These are phyloP conservation scores for Suhomyces choctaworum DNA, from an alignment of 1,139 yeast genomes.

Conservation along the genomic window DNA sequence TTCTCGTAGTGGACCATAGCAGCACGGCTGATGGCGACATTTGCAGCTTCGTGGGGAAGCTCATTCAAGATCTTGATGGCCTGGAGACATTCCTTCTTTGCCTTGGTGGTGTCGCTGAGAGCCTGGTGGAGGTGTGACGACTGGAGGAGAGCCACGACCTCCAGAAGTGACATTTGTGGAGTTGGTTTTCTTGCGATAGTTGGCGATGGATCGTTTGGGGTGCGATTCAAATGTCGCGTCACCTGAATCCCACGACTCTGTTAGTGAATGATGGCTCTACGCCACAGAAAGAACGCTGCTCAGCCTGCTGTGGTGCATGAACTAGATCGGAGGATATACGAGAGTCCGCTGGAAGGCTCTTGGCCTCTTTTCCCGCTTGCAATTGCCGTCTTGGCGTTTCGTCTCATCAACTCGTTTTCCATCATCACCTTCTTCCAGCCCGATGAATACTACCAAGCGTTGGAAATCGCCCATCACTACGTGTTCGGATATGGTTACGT, in stretches of 20 bases:
- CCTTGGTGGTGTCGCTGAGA: slow-evolving; percentile 17
- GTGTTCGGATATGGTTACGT: slow-evolving; percentile 79
- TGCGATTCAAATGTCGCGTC: too few species aligned
- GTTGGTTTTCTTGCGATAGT: background rate
- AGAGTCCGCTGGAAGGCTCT: too few species aligned
- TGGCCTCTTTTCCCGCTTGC: background rate
- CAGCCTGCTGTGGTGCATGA: too few species aligned
- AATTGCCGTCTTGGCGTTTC: slow-evolving; percentile 17
- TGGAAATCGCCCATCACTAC: slow-evolving; percentile 84
- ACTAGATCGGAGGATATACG: too few species aligned
- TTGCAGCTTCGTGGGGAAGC: slow-evolving; percentile 16
- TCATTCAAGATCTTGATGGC: slow-evolving; percentile 30
- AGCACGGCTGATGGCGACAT: slow-evolving; percentile 3
- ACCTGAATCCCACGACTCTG: too few species aligned
- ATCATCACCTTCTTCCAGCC: slow-evolving; percentile 86
- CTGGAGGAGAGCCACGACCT: slow-evolving; percentile 17
- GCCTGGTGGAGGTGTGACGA: slow-evolving; percentile 18
- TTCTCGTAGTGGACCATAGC: slow-evolving; percentile 26
- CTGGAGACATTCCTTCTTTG: slow-evolving; percentile 24
- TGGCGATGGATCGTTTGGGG: too few species aligned
- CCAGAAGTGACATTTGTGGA: slow-evolving; percentile 4
- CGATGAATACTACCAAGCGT: slow-evolving; percentile 90
- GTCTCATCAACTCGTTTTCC: slow-evolving; percentile 64
- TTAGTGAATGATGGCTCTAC: slow-evolving; percentile 3
- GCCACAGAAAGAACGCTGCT: slow-evolving; percentile 1